phyloP scores from a whole-genome alignment of 176 grass and related monocot species.

The Lolium multiflorum region DNA sequence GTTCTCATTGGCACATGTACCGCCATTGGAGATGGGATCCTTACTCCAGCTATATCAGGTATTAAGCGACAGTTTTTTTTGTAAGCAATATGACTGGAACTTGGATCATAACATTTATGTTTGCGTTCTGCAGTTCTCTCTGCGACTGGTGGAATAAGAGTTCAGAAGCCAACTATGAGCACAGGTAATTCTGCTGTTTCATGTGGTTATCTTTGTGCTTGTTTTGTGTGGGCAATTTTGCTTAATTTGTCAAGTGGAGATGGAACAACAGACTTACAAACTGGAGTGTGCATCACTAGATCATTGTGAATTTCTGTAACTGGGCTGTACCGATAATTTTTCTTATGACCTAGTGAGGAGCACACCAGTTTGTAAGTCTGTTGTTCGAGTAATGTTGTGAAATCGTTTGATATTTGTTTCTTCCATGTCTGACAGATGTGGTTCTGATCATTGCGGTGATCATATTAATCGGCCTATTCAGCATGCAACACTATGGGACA shows the following conservation, averaged over 20 bases:
- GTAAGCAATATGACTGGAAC: conserved; percentile 22
- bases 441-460: conserved; percentile 65
- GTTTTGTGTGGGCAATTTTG: conserved; percentile 26
- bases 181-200: conserved; percentile 60
- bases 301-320: conserved; percentile 22
- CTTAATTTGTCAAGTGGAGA: conserved; percentile 10
- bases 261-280: no score
- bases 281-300: no score
- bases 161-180: conserved; percentile 76
- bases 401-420: conserved; percentile 28
- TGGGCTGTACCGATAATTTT: conserved; percentile 4
- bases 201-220: conserved; percentile 25
- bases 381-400: conserved; percentile 20
- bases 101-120: conserved; percentile 30
- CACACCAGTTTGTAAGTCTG: background rate
- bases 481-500: conserved; percentile 86
- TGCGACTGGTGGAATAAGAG: conserved; percentile 85
- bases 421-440: conserved; percentile 63
- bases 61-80: conserved; percentile 22
- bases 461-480: conserved; percentile 86
- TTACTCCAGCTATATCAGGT: conserved; percentile 93
- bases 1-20: conserved; percentile 88
- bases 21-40: conserved; percentile 83
- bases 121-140: conserved; percentile 79
- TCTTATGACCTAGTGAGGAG: conserved; percentile 25